A percentile compares a stretch with the other conserved stretches of the same genome.
These are phyloP conservation scores for Globisporangium spinosum DNA, from an alignment of 352 stramenopile genomes.

Conservation along the genomic window DNA sequence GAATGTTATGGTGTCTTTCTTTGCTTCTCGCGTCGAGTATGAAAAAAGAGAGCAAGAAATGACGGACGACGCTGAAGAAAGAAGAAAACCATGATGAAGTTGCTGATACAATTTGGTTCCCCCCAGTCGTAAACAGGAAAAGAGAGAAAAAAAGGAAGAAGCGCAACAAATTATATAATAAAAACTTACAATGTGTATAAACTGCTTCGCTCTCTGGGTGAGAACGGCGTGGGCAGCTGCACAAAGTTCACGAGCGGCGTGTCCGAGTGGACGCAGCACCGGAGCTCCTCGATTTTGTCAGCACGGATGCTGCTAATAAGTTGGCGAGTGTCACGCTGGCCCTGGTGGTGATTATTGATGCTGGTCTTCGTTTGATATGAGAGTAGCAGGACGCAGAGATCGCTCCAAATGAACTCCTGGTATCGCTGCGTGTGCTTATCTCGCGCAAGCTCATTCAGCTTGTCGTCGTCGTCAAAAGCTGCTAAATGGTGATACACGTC, in stretches of 20 bases:
- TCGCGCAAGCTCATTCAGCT: neutral
- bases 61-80: neutral
- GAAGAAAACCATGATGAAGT: neutral
- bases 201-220: neutral
- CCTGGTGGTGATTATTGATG: neutral
- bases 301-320: neutral
- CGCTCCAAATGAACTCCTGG: conserved; percentile 36
- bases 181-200: conserved; percentile 5
- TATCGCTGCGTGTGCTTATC: conserved; percentile 11
- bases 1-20: neutral
- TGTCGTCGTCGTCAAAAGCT: neutral
- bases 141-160: neutral
- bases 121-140: neutral
- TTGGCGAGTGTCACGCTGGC: neutral
- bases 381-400: conserved; percentile 23
- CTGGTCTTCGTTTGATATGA: neutral
- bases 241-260: conserved; percentile 23
- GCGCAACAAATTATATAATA: conserved; percentile 7
- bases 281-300: conserved; percentile 23
- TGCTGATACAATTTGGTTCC: neutral
- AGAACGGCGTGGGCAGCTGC: neutral
- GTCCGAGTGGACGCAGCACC: conserved; percentile 34
- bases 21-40: neutral
- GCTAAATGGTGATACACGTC: conserved; percentile 33
- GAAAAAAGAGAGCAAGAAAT: neutral